These are phyloP conservation scores for Boletus pseudo-olivaceus DNA, from an alignment of 768 basidiomycete genomes.

Conservation along the genomic window DNA sequence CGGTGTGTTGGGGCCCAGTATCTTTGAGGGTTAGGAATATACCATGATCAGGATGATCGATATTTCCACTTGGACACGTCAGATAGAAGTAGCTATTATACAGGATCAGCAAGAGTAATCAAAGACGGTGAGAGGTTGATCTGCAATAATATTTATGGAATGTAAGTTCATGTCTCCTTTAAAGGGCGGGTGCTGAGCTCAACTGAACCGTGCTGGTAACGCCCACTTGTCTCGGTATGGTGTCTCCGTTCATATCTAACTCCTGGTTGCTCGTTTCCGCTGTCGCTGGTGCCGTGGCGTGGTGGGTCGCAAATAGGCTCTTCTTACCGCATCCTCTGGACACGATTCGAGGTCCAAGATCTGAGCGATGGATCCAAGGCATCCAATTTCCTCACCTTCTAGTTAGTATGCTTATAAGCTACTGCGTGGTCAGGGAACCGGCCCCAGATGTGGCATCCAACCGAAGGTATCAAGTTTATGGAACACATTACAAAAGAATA, in stretches of 20 bases:
- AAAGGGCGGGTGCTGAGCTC: not conserved
- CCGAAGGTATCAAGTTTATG: not conserved
- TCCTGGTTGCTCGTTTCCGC: not conserved
- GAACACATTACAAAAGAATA: not conserved
- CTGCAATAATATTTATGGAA: too few species aligned
- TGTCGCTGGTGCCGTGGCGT: not conserved
- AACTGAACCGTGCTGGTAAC: not conserved
- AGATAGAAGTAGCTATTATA: too few species aligned
- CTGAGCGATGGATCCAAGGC: slow-evolving; percentile 1
- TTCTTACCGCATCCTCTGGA: not conserved
- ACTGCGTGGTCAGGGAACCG: not conserved
- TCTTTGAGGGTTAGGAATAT: too few species aligned
- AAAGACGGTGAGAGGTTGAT: too few species aligned
- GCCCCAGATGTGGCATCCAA: slow-evolving; percentile 1
- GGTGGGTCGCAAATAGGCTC: not conserved
- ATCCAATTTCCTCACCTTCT: not conserved
- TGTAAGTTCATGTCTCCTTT: not conserved
- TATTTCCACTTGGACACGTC: too few species aligned
- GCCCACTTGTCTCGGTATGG: not conserved
- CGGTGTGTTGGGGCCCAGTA: too few species aligned
- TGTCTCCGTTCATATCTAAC: not conserved
- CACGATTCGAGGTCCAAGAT: not conserved
- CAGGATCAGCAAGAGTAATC: too few species aligned
- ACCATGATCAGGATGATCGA: too few species aligned
- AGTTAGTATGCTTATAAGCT: not conserved